Evolutionary conservation across 345 rosid genomes (phyloP).

Genomic region (Camelina hispida): DNA sequence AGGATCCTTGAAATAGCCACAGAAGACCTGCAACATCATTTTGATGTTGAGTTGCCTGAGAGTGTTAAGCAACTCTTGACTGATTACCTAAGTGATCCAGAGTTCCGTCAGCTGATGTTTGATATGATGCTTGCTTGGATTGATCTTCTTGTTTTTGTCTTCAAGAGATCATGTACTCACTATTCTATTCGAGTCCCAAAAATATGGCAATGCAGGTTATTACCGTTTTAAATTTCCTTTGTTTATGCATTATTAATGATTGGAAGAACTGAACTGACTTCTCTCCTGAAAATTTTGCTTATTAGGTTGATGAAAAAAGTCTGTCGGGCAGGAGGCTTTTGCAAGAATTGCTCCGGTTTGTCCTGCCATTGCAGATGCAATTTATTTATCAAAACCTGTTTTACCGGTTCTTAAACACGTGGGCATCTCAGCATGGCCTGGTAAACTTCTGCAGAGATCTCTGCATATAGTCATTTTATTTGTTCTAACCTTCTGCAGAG

Average conservation of each 20-base stretch:
- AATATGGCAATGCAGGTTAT: constrained; percentile 85
- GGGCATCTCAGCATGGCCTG: constrained; percentile 98
- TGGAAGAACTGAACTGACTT: not conserved
- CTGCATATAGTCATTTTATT: constrained; percentile 30
- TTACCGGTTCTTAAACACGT: constrained; percentile 91
- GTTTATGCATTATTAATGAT: not conserved
- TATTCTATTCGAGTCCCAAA: constrained; percentile 79
- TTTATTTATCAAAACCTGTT: constrained; percentile 60
- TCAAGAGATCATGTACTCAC: too few species aligned
- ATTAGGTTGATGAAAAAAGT: constrained; percentile 81
- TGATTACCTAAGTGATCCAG: constrained; percentile 72
- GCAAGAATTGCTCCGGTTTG: constrained; percentile 89
- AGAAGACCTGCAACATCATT: constrained; percentile 70
- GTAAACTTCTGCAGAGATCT: constrained; percentile 50
- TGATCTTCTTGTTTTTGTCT: constrained; percentile 8
- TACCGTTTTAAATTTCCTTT: constrained; percentile 23
- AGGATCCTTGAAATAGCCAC: constrained; percentile 74
- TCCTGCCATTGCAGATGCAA: constrained; percentile 78
- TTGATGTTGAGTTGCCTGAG: constrained; percentile 77
- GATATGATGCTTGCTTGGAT: constrained; percentile 94
- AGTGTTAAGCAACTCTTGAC: constrained; percentile 69
- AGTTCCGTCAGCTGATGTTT: constrained; percentile 74
- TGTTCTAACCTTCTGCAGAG: constrained; percentile 6
- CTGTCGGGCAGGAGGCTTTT: constrained; percentile 87
- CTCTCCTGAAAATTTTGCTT: constrained; percentile 1